Percentiles rank a stretch among this genome's conserved stretches.
Evolutionary conservation across 2,329 filamentous ascomycete genomes (phyloP).

Genomic region (Claviceps sp.): DNA sequence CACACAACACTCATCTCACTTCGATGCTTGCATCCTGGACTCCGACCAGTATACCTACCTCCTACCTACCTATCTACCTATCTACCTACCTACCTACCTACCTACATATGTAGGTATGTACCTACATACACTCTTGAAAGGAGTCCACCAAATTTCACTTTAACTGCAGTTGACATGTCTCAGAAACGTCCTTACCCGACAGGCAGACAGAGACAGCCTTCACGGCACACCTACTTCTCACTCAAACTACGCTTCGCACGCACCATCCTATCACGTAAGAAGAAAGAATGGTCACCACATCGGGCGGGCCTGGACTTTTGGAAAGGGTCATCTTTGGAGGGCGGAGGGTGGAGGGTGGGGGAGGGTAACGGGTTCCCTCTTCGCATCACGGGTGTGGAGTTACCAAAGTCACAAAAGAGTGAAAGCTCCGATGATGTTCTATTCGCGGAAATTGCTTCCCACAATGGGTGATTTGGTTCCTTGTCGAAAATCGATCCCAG

Average conservation of each 20-base stretch:
- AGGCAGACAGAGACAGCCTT: too few species aligned
- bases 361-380: not conserved
- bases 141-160: slow-evolving; percentile 1
- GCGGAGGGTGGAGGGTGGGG: not conserved
- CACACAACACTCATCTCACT: slow-evolving; percentile 2
- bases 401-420: not conserved
- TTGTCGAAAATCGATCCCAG: not conserved
- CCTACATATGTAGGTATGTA: not conserved
- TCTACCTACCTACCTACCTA: too few species aligned
- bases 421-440: not conserved
- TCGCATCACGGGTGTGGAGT: not conserved
- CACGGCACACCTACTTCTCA: not conserved
- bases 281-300: not conserved
- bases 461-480: not conserved
- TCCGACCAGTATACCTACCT: not conserved
- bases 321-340: not conserved
- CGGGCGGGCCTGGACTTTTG: too few species aligned
- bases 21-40: slow-evolving; percentile 1
- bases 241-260: not conserved
- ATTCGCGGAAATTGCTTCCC: not conserved
- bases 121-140: too few species aligned
- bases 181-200: not conserved
- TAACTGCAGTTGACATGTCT: slow-evolving; percentile 1
- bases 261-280: not conserved
- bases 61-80: too few species aligned